Conservation (phyloP, 2,329 filamentous ascomycete species). For the Ascochyta pisi region DNA sequence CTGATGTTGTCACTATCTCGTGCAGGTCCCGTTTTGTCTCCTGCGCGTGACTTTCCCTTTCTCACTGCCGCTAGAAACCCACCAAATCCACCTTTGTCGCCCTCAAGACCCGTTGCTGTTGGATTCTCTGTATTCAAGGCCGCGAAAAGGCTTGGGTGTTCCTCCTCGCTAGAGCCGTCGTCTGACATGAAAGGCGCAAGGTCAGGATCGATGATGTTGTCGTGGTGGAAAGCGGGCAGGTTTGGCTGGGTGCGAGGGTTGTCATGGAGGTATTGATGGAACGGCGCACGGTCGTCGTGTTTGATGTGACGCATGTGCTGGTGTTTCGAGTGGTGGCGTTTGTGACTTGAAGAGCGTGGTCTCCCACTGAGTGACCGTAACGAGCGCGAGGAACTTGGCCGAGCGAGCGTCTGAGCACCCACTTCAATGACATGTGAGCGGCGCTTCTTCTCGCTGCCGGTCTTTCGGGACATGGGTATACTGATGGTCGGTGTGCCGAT, state of each 20-base stretch:
- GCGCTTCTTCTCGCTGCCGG: conserved; percentile 79
- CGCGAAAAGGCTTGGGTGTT: conserved; percentile 84
- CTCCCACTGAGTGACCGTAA: conserved; percentile 75
- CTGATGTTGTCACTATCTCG: conserved; percentile 71
- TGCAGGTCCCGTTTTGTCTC: conserved; percentile 75
- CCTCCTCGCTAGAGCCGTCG: conserved; percentile 88
- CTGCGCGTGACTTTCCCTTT: conserved; percentile 74
- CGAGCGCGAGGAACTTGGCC: conserved; percentile 94
- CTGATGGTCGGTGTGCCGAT: conserved; percentile 67
- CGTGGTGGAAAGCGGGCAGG: conserved; percentile 93
- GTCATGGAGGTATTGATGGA: conserved; percentile 76
- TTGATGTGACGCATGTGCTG: conserved; percentile 81
- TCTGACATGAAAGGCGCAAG: conserved; percentile 95
- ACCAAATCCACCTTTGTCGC: conserved; percentile 75
- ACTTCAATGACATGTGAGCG: conserved; percentile 90
- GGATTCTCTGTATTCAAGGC: conserved; percentile 72
- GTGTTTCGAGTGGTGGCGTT: conserved; percentile 85
- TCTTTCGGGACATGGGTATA: conserved; percentile 68
- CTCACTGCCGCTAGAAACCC: conserved; percentile 75
- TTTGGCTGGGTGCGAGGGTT: conserved; percentile 70
- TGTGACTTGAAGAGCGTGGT: conserved; percentile 79
- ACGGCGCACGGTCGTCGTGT: conserved; percentile 84
- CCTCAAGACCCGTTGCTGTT: conserved; percentile 68
- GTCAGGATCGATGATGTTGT: conserved; percentile 98
- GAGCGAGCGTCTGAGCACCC: conserved; percentile 73